Percentiles rank a stretch among this genome's conserved stretches.
Evolutionary conservation across 2,329 filamentous ascomycete species (phyloP).

Genomic region (Alternaria incomplexa): DNA sequence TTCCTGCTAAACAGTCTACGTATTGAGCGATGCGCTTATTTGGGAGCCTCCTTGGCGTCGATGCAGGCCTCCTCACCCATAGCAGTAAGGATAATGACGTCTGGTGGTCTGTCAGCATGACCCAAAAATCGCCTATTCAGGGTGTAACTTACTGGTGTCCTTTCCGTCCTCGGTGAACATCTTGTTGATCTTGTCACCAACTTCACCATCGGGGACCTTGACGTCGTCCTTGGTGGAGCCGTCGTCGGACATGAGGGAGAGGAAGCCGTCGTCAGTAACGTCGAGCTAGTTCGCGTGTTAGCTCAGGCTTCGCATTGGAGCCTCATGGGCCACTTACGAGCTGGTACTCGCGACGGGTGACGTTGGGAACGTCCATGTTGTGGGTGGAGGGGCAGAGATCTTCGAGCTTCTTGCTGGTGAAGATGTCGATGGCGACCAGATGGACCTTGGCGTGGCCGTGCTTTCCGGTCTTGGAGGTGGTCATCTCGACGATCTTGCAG

Average conservation of each 20-base stretch:
- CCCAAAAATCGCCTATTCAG: background rate
- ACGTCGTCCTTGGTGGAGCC: conserved; percentile 94
- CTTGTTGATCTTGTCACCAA: conserved; percentile 84
- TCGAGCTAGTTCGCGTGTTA: conserved; percentile 69
- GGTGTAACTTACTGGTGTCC: conserved; percentile 80
- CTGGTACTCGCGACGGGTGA: conserved; percentile 88
- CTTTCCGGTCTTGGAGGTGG: conserved; percentile 99
- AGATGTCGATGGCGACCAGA: conserved; percentile 97
- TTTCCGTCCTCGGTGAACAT: conserved; percentile 85
- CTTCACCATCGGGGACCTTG: conserved; percentile 85
- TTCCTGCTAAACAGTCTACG: conserved; percentile 33
- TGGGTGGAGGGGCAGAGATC: conserved; percentile 97
- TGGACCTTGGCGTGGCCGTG: conserved; percentile 99
- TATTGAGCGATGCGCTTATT: conserved; percentile 36
- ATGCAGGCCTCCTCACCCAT: conserved; percentile 96
- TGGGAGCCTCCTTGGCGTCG: conserved; percentile 91
- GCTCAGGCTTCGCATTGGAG: conserved; percentile 12
- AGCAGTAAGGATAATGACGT: conserved; percentile 88
- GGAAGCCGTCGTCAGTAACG: conserved; percentile 91
- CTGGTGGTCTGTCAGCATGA: conserved; percentile 55
- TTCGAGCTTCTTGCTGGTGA: conserved; percentile 99
- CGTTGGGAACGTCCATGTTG: conserved; percentile 97
- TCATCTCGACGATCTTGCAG: conserved; percentile 99
- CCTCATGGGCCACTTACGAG: conserved; percentile 71
- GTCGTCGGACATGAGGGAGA: conserved; percentile 88